Evolutionary conservation across 306 rosid species (phyloP), one percentile per base, ranked within the genome.

Genomic region (Gynostemma pentaphyllum): DNA sequence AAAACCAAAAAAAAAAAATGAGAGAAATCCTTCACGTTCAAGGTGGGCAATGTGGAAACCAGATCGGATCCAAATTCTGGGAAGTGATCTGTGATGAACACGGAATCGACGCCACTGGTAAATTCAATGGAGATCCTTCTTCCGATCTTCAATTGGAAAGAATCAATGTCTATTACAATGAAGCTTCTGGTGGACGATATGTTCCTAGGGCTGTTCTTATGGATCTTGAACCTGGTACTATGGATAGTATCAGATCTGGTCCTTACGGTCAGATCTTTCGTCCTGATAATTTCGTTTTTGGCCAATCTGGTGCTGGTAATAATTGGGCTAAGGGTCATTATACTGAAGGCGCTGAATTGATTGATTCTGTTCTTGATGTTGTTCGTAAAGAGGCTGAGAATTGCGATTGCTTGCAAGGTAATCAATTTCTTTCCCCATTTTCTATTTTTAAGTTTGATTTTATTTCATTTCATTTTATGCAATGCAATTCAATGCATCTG

Each of bases 241-340:
- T 89, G 97, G 97, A 89, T 45, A 89, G 97, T 68, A 89, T 89
- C 86, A 81, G 97, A 86, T 89, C 97, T 66, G 95, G 97, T 16
- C 95, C 87, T 0, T 89, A 39, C 41, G 97, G 97, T 29, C 90
- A 86, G 87, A 83, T 89, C 72, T 89, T 89, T 48, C 87, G 97
- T 16, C 95, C 96, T 8, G 96, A 89, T 50, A 89, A 89, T 80
- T 89, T 89, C 66, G 95, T 89, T 54, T 89, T 89, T 56, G 96
- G 95, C 6, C 96, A 89, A 78, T 86, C 95, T 53, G 96, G 96
- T 19, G 96, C 96, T 9, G 96, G 96, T 1, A 88, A 88, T 64
- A 88, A 88, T 9, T 89, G 96, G 96, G 96, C 96, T 1, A 88
- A 89, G 77, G 96, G 96, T 68, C 96, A 89, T 39, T 89, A 89